Evolutionary conservation across 148 eudicot genomes (phyloP).

Genomic region (Fallopia convolvulus): DNA sequence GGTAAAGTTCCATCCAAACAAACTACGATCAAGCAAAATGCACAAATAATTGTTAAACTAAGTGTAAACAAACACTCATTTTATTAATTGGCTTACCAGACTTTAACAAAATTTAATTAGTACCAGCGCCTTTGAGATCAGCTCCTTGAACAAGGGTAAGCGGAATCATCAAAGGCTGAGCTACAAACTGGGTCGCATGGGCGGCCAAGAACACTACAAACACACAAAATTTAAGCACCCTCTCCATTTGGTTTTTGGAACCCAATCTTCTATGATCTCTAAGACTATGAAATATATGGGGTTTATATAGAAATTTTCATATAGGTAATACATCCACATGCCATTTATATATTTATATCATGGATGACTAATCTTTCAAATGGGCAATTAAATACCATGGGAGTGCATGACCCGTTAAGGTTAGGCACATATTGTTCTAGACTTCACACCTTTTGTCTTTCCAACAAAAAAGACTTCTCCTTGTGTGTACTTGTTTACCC

Average conservation of each 20-base stretch:
- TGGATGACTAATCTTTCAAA: not conserved
- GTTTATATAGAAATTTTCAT: too few relatives aligned
- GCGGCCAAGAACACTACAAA: conserved; percentile 26
- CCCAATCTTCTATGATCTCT: not conserved
- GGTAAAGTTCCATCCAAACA: conserved; percentile 97
- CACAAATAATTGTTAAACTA: not conserved
- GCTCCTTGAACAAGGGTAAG: conserved; percentile 76
- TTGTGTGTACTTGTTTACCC: too few relatives aligned
- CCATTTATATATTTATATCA: too few relatives aligned
- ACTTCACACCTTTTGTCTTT: too few relatives aligned
- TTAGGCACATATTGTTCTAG: too few relatives aligned
- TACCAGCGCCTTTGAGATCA: conserved; percentile 91
- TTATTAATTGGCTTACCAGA: too few relatives aligned
- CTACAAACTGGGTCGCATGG: conserved; percentile 28
- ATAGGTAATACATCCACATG: not conserved
- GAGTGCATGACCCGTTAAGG: not conserved
- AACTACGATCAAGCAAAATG: conserved; percentile 28
- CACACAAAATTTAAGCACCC: conserved; percentile 24
- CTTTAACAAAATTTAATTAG: not conserved
- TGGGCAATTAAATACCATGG: not conserved
- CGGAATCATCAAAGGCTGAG: conserved; percentile 50
- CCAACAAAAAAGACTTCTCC: too few relatives aligned
- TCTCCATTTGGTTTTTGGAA: conserved; percentile 6
- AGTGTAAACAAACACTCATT: too few relatives aligned
- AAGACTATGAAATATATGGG: too few relatives aligned